Percentiles rank a stretch among this genome's conserved stretches.
Conservation (phyloP, 441 rosid genomes). For the Euphorbia celastroides region DNA sequence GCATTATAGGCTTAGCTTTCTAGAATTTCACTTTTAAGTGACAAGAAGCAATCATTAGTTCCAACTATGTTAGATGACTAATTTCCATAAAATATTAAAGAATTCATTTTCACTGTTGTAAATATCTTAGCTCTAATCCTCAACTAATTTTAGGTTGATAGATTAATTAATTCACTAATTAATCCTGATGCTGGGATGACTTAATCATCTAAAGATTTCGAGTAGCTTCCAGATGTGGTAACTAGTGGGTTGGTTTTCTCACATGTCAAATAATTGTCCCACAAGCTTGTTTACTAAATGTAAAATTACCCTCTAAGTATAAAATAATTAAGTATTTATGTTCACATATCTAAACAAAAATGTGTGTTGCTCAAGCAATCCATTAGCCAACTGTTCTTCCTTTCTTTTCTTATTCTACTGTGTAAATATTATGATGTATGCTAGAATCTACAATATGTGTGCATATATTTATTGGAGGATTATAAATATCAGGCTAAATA, state of each 20-base stretch:
- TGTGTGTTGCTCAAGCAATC: too few species aligned
- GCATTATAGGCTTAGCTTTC: constrained; percentile 9
- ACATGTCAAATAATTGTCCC: background rate
- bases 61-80: constrained; percentile 25
- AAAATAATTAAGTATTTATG: background rate
- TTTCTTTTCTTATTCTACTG: too few species aligned
- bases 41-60: constrained; percentile 24
- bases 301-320: constrained; percentile 4
- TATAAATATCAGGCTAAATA: too few species aligned
- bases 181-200: constrained; percentile 27
- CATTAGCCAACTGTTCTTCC: too few species aligned
- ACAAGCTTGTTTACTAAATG: background rate
- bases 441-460: too few species aligned
- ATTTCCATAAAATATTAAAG: constrained; percentile 14
- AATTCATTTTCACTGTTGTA: background rate
- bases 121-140: background rate
- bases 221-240: constrained; percentile 16
- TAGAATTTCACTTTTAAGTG: constrained; percentile 3
- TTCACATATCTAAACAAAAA: too few species aligned
- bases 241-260: background rate
- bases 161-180: too few species aligned
- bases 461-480: too few species aligned
- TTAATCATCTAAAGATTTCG: background rate
- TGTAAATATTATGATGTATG: too few species aligned
- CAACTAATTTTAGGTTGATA: constrained; percentile 5